Conservation (phyloP, 345 rosid genomes). For the Lepidium sativum region DNA sequence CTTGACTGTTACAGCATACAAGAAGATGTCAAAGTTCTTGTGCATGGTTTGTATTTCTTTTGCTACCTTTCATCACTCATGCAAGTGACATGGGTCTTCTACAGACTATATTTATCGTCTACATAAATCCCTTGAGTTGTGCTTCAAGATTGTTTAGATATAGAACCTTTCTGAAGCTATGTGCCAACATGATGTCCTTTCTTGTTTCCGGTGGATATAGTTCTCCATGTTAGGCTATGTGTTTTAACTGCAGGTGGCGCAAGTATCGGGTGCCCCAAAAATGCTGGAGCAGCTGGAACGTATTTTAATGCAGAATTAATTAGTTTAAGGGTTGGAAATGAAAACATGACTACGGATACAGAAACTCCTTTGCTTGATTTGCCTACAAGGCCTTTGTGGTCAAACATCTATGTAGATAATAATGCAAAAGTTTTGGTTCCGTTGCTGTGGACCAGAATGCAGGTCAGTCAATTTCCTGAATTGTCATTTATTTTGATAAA, state of each 20-base stretch:
- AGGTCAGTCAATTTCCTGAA: slow-evolving; percentile 41
- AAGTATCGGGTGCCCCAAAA: slow-evolving; percentile 72
- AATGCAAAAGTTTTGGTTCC: slow-evolving; percentile 92
- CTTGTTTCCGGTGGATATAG: neutral
- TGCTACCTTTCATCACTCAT: slow-evolving; percentile 23
- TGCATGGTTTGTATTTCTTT: slow-evolving; percentile 69
- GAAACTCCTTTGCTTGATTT: slow-evolving; percentile 94
- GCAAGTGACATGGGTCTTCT: slow-evolving; percentile 10
- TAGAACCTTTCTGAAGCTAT: neutral
- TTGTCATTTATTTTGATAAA: neutral
- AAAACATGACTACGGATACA: slow-evolving; percentile 74
- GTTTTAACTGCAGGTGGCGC: slow-evolving; percentile 56
- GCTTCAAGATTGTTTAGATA: neutral
- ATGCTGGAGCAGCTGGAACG: slow-evolving; percentile 99
- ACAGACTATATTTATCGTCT: neutral
- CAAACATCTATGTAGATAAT: slow-evolving; percentile 88
- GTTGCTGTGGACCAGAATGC: slow-evolving; percentile 93
- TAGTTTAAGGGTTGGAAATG: slow-evolving; percentile 86
- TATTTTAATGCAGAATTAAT: slow-evolving; percentile 72
- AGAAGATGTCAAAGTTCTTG: slow-evolving; percentile 74
- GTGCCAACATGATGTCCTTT: neutral
- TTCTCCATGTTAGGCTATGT: neutral
- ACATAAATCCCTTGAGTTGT: neutral
- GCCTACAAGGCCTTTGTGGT: slow-evolving; percentile 73
- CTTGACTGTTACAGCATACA: slow-evolving; percentile 95